Base-by-base conservation (phyloP, 768 basidiomycete species). In the Coprinopsis strossmayeri region DNA sequence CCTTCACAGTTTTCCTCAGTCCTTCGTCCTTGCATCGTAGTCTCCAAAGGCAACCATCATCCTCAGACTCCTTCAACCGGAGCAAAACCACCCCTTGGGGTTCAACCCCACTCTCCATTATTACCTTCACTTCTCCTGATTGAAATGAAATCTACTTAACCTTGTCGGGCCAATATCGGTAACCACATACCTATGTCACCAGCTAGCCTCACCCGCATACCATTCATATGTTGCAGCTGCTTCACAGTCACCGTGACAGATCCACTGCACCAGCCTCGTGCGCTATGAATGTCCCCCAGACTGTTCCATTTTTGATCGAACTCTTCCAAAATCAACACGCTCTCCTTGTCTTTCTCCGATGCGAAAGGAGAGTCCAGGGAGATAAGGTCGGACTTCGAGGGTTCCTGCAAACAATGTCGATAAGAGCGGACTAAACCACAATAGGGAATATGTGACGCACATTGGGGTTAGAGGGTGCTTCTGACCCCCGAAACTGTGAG, bases 41-140 rank as follows among this genome's bases (percentile, higher is more conserved):
- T 42, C 80, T 75, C 85, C 87, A 89, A 39, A 89, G 59, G 58
- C 84, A 86, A 24, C 83, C 76, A 26, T 82, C 81, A 34, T 86
- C 87, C 3, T 84, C 81, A 17, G 74, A 74, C 53, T 79, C 79
- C 43, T 72, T 76, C 40, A 89, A 62, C 27, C 84, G 76, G 26
- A 87, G 60, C 43, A 52, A 27, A 11, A 70, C 68, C 3, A 74
- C 76, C 7, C 45, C 54, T 17, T 51, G 45, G 28, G 34, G 45
- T 26, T 25, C 46, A 10, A 47, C 45, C 27, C 53, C 37, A 44
- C 53, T 45, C 47, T 61, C 60, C 21, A 61, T 53, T 23, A 64
- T 61, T 18, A 87, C 68, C 62, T 87, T 87, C 48, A 84, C 64
- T 34, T 87, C 84, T 38, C 84, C 85, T 88, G 53, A 37, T 44